Percentiles rank a stretch among this genome's conserved stretches.
phyloP scores from a whole-genome alignment of 805 yeast species.

The Alloascoidea hylecoeti region DNA sequence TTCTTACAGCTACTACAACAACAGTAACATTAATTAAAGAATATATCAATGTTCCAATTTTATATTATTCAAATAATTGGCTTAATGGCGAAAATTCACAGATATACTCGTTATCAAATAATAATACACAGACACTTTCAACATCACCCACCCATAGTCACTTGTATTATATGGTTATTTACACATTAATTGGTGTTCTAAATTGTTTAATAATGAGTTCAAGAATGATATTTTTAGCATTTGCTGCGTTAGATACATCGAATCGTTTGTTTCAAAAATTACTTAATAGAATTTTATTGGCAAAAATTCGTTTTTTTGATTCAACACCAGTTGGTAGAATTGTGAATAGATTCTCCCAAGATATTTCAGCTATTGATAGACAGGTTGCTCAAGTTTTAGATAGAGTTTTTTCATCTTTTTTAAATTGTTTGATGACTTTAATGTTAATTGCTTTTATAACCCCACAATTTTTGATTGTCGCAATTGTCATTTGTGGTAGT shows the following conservation, averaged over 20 bases:
- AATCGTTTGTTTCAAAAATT: constrained; percentile 48
- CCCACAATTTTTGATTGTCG: constrained; percentile 60
- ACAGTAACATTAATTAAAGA: no score
- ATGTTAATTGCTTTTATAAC: constrained; percentile 55
- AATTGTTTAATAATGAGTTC: constrained; percentile 39
- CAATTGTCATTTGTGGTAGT: constrained; percentile 35
- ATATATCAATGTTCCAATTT: no score
- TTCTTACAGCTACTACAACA: constrained; percentile 4
- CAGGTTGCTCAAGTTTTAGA: constrained; percentile 68
- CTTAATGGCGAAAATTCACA: constrained; percentile 7
- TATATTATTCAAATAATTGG: neutral
- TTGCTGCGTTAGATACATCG: constrained; percentile 57
- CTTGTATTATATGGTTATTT: constrained; percentile 42
- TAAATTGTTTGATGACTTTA: constrained; percentile 47
- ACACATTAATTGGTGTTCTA: constrained; percentile 45
- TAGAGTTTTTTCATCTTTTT: constrained; percentile 43
- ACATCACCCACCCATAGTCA: constrained; percentile 36
- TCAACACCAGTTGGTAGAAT: constrained; percentile 77
- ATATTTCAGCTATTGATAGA: constrained; percentile 73
- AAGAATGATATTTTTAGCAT: constrained; percentile 38
- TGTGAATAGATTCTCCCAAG: constrained; percentile 78
- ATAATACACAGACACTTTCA: no score
- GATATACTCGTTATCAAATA: constrained; percentile 3
- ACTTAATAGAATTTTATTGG: constrained; percentile 45
- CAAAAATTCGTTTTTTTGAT: constrained; percentile 67